These are phyloP conservation scores for Pseudogymnoascus sp. DNA, from an alignment of 2,329 filamentous ascomycete genomes.

Conservation along the genomic window DNA sequence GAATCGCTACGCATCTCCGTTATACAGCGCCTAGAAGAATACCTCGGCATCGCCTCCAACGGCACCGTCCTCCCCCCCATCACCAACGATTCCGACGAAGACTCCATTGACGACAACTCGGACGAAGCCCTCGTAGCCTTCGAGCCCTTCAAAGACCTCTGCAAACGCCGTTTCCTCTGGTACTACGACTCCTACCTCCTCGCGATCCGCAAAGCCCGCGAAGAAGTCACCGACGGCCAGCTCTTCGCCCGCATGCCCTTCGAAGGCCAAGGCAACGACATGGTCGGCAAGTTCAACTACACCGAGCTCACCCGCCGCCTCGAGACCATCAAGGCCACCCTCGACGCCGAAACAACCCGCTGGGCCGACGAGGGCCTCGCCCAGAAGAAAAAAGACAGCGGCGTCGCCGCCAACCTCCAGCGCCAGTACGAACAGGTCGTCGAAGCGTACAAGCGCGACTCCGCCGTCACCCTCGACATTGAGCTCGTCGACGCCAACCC, in stretches of 20 bases:
- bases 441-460: constrained; percentile 63
- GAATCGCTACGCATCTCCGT: constrained; percentile 82
- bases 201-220: constrained; percentile 58
- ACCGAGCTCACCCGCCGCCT: constrained; percentile 63
- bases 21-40: constrained; percentile 75
- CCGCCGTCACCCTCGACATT: constrained; percentile 65
- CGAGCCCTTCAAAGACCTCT: constrained; percentile 82
- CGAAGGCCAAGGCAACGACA: constrained; percentile 66
- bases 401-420: constrained; percentile 72
- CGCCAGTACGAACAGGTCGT: constrained; percentile 79
- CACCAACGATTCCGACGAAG: constrained; percentile 29
- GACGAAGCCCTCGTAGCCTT: constrained; percentile 52
- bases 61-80: constrained; percentile 34
- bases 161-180: constrained; percentile 90
- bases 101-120: constrained; percentile 29
- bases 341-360: constrained; percentile 61
- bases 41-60: constrained; percentile 54
- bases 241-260: constrained; percentile 81
- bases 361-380: constrained; percentile 67
- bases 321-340: constrained; percentile 55
- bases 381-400: constrained; percentile 57
- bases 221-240: constrained; percentile 55
- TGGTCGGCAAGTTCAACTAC: constrained; percentile 85
- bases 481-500: constrained; percentile 74
- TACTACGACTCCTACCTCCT: constrained; percentile 84